Percentiles rank a stretch among this genome's conserved stretches.
phyloP scores from a whole-genome alignment of 2,329 filamentous ascomycete species.

The Aspergillus sp. region DNA sequence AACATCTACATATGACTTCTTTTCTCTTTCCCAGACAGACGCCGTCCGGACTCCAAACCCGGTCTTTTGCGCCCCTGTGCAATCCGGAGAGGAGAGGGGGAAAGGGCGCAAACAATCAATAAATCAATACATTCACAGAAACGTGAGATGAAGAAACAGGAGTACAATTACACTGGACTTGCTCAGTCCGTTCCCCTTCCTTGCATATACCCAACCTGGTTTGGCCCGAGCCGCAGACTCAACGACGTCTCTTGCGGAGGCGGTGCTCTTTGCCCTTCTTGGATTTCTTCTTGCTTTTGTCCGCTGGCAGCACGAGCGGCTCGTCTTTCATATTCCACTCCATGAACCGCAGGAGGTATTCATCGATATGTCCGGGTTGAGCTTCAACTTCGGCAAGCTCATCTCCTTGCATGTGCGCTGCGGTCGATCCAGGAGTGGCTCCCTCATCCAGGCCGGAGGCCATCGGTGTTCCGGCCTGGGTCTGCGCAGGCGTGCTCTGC shows the following conservation, averaged over 20 bases:
- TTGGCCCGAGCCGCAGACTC: background rate
- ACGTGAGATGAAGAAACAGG: background rate
- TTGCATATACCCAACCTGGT: background rate
- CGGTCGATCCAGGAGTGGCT: constrained; percentile 11
- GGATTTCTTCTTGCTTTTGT: constrained; percentile 47
- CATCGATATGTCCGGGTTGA: constrained; percentile 63
- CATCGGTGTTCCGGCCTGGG: constrained; percentile 33
- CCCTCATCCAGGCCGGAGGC: constrained; percentile 37
- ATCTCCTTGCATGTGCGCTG: constrained; percentile 20
- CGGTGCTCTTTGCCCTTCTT: constrained; percentile 49
- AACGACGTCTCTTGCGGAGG: constrained; percentile 35
- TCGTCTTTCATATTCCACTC: constrained; percentile 53
- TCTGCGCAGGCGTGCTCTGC: constrained; percentile 30
- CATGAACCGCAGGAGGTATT: constrained; percentile 72
- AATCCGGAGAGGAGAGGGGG: background rate
- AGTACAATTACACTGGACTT: constrained; percentile 9
- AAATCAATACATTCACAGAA: background rate
- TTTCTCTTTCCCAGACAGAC: constrained; percentile 3
- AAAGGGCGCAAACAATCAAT: background rate
- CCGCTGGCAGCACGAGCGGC: constrained; percentile 46
- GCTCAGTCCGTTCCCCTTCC: background rate
- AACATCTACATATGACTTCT: constrained; percentile 1
- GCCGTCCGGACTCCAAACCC: constrained; percentile 9
- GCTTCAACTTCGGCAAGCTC: constrained; percentile 38
- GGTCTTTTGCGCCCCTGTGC: background rate